Base-by-base conservation (phyloP, 805 yeast genomes). In the Candida dendrica region DNA sequence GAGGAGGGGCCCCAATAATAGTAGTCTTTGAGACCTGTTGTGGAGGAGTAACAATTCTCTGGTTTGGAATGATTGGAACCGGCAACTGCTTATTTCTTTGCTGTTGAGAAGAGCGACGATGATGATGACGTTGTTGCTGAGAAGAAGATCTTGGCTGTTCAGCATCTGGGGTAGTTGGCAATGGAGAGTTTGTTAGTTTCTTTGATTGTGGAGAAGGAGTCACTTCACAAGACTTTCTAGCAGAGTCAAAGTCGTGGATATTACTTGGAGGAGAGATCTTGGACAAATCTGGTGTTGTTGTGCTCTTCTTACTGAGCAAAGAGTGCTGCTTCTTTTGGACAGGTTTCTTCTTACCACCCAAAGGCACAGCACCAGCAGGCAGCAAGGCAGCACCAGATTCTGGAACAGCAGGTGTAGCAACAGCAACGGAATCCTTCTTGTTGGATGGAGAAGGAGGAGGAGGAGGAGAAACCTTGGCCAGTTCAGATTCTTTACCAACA, bases 21-120 rank as follows among this genome's bases (percentile, higher is more conserved):
- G 8, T 8, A 22, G 34, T 8, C 11, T 10, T 32, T 6, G 15
- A 30, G 11, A 30, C 13, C 16, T 32, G 34, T 17, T 32, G 34
- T 32, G 17, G 17, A 32, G 34, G 34, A 32, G 34, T 32, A 32
- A 13, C 17, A 8, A 10, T 37, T 40, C 49, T 44, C 42, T 48
- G 53, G 10, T 43, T 47, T 41, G 52, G 51, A 31, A 47, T 50
- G 18, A 39, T 27, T 33, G 56, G 53, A 7, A 48, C 39, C 20
- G 55, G 53, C 39, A 52, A 40, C 15, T 49, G 53, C 20, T 50
- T 47, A 31, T 31, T 31, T 15, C 19, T 17, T 15, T 31, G 34
- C 16, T 31, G 11, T 17, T 6, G 34, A 13, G 34, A 5, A 15
- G 34, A 5, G 16, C 16, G 17, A 15, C 20, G 9, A 34, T 34